A percentile compares a stretch with the other conserved stretches of the same genome.
Conservation (phyloP, 371 early-diverging fungal species). For the Haplosporangium sp. region DNA sequence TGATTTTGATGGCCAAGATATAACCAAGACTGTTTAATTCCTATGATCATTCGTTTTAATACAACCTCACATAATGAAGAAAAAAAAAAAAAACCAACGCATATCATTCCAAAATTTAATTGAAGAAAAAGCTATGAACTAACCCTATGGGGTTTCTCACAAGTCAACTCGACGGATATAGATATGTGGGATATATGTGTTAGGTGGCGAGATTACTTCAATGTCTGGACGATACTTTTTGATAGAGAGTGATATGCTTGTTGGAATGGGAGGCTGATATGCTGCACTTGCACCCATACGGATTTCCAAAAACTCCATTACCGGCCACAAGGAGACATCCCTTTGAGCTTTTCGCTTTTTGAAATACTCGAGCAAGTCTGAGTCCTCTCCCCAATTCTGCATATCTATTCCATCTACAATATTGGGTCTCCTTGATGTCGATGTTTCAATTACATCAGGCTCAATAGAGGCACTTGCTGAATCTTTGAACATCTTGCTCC, state of each 20-base stretch:
- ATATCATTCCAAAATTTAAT: too few species aligned
- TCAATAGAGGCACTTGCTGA: neutral
- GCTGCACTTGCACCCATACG: too few species aligned
- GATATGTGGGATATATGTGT: too few species aligned
- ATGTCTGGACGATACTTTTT: neutral
- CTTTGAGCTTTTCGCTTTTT: neutral
- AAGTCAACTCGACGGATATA: too few species aligned
- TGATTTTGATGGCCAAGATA: constrained; percentile 11
- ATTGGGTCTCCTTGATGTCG: neutral
- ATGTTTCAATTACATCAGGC: neutral
- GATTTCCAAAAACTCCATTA: constrained; percentile 1
- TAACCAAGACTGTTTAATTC: constrained; percentile 3
- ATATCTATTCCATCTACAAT: neutral
- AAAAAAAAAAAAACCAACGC: neutral
- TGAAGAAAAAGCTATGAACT: too few species aligned
- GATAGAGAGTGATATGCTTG: too few species aligned
- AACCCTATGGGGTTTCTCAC: too few species aligned
- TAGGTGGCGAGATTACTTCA: neutral
- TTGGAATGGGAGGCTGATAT: too few species aligned
- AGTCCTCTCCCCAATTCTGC: neutral
- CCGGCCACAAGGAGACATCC: neutral
- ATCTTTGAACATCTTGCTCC: neutral
- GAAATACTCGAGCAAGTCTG: neutral
- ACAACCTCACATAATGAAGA: too few species aligned
- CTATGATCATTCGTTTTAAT: neutral